Evolutionary conservation across 192 early-diverging fungal genomes (phyloP).

Genomic region (Coemansia sp.): DNA sequence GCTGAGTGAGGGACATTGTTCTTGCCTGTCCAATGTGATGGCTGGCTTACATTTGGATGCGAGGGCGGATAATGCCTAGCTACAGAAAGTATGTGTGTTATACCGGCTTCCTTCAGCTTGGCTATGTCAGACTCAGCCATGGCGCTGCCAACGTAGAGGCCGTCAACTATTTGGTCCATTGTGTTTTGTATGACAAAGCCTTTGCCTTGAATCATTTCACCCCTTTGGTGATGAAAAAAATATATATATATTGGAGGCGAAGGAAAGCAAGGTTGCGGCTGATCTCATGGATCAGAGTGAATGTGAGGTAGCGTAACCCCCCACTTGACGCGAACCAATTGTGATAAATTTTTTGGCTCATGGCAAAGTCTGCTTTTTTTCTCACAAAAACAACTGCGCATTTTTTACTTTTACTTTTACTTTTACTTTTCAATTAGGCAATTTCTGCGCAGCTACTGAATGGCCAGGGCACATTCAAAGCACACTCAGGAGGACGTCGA

Average conservation of each 20-base stretch:
- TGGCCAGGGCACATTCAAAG: slow-evolving; percentile 38
- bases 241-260: neutral
- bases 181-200: slow-evolving; percentile 49
- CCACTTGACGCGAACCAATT: too few relatives aligned
- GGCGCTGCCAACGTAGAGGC: slow-evolving; percentile 53
- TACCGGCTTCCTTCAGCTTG: slow-evolving; percentile 24
- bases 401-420: neutral
- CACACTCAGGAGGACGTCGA: slow-evolving; percentile 16
- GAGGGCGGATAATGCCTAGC: slow-evolving; percentile 39
- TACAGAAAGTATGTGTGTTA: slow-evolving; percentile 50
- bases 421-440: neutral
- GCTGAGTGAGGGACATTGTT: neutral
- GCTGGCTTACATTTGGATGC: slow-evolving; percentile 25
- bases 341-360: too few relatives aligned
- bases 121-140: slow-evolving; percentile 48
- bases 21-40: neutral
- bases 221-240: neutral
- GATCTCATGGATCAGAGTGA: neutral
- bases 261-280: neutral
- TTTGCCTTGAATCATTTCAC: slow-evolving; percentile 24
- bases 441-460: neutral
- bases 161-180: slow-evolving; percentile 44
- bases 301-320: too few relatives aligned
- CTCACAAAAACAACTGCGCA: neutral
- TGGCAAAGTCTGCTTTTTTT: neutral